Evolutionary conservation across 1,284 basidiomycete species (phyloP), one percentile per base, ranked within the genome.

Genomic region (Leucoagaricus sp.): DNA sequence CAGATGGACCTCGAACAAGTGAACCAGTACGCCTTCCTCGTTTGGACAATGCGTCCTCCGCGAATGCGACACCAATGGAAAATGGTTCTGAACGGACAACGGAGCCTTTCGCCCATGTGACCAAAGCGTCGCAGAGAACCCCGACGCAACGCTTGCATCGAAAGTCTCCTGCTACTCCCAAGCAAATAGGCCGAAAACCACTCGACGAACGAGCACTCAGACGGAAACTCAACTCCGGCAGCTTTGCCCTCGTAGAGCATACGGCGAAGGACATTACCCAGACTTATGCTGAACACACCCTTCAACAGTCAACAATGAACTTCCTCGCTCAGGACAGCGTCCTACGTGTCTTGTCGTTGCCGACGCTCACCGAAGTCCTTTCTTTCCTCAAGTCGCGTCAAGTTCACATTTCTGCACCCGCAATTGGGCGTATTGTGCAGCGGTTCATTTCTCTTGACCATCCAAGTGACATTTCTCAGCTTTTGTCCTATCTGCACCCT

Each of bases 401-500:
- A 6, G 23, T 51, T 17, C 34, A 34, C 21, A 46, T 51, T 33
- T 48, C 47, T 23, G 45, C 28, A 44, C 6, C 12, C 4, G 28
- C 42, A 19, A 38, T 38, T 3, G 15, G 10, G 13, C n/a, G 34
- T 10, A 42, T 57, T 51, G 4, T 51, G 15, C 40, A 21, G 25
- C 42, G 55, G 10, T 10, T 57, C 3, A 5, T 46, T 12, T 53
- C 48, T 19, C 41, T 21, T 21, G 31, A 28, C 10, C 47, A 47
- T 40, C 9, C 28, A 6, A 34, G 29, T 21, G 33, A 49, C 36
- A 41, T 46, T 29, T n/a, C 19, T n/a, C 44, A 3, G 8, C 29
- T 46, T 3, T 25, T 51, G 10, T 9, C 44, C 63, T 12, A 48
- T 70, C 46, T 58, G 55, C 50, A 68, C 62, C 12, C 40, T 15